Evolutionary conservation across 2,329 filamentous ascomycete species (phyloP), one percentile per base, ranked within the genome.

Genomic region (Hirsutella rhossiliensis): DNA sequence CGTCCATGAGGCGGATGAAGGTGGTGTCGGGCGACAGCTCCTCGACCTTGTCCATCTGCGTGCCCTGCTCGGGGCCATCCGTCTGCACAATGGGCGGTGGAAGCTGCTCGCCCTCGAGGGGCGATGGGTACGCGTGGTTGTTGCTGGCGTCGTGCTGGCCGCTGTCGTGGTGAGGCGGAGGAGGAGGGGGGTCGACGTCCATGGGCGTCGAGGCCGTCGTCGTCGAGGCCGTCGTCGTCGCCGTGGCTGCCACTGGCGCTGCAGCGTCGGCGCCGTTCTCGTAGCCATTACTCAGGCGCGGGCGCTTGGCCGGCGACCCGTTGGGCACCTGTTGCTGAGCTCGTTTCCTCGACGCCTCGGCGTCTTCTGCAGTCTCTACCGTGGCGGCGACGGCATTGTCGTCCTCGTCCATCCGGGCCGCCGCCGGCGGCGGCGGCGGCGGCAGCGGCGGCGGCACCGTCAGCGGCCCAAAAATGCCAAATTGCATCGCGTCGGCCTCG

Each of bases 91-190:
- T 62, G 30, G 75, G 72, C 38, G 73, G 73, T 38, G 70, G 65
- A 43, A 66, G 67, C 47, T 71, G 68, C 52, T 79, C 75, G 47
- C 72, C 71, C 56, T 79, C 76, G 18, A 77, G 69, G 44, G 78
- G 78, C 44, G 78, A 82, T 43, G 78, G 78, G 55, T 82, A 82
- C 53, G 78, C 78, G 60, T 81, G 75, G 55, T 76, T 75, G 48
- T 38, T 52, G 44, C 34, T 42, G 40, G 27, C 17, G 56, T 68
- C 65, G 50, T 65, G 62, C 45, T 62, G 62, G 43, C 17, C 39
- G n/a, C 43, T 46, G 37, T 49, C 45, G 28, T 41, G 30, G 11
- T 58, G 56, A 45, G 40, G 17, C 3, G 43, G 38, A 31, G 27
- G 39, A 32, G 42, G 38, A 41, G 44, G 34, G n/a, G 13, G 19